These are phyloP conservation scores for Claviceps cyperi DNA, from an alignment of 2,329 filamentous ascomycete genomes.

Conservation along the genomic window DNA sequence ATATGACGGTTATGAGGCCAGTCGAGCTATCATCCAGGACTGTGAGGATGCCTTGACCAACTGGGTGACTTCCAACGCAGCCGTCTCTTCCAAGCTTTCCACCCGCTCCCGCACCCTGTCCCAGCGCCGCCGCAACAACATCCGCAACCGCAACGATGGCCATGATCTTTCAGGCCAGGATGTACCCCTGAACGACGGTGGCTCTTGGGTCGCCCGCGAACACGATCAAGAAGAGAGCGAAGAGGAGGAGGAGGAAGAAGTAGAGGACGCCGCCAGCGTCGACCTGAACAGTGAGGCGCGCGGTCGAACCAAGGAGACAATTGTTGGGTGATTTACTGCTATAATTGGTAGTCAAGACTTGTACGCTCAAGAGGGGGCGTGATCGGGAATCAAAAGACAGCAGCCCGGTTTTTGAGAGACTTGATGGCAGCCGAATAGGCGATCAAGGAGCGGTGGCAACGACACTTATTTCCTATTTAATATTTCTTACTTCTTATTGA, in stretches of 20 bases:
- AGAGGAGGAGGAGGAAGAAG: conserved; percentile 41
- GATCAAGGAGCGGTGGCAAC: conserved; percentile 4
- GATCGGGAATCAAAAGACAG: not conserved
- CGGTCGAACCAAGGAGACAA: conserved; percentile 38
- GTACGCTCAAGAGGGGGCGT: not conserved
- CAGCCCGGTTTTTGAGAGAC: not conserved
- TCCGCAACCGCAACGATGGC: conserved; percentile 51
- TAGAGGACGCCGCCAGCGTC: conserved; percentile 37
- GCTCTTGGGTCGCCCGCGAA: conserved; percentile 71
- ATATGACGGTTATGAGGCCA: conserved; percentile 96
- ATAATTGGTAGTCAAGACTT: not conserved
- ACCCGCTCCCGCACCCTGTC: conserved; percentile 77
- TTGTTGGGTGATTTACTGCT: conserved; percentile 25
- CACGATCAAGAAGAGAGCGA: conserved; percentile 52
- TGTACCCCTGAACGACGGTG: conserved; percentile 58
- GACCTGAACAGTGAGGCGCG: conserved; percentile 41
- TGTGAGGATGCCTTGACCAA: conserved; percentile 95
- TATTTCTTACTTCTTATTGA: too few species aligned
- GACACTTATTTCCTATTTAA: conserved; percentile 5
- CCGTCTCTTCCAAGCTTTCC: conserved; percentile 76
- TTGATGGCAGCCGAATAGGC: not conserved
- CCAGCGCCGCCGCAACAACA: conserved; percentile 64
- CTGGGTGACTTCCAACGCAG: conserved; percentile 85
- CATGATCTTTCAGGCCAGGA: conserved; percentile 77
- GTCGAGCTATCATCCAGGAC: conserved; percentile 98